These are phyloP conservation scores for Aspergillus spinulosporus DNA, from an alignment of 2,329 filamentous ascomycete genomes.

Conservation along the genomic window DNA sequence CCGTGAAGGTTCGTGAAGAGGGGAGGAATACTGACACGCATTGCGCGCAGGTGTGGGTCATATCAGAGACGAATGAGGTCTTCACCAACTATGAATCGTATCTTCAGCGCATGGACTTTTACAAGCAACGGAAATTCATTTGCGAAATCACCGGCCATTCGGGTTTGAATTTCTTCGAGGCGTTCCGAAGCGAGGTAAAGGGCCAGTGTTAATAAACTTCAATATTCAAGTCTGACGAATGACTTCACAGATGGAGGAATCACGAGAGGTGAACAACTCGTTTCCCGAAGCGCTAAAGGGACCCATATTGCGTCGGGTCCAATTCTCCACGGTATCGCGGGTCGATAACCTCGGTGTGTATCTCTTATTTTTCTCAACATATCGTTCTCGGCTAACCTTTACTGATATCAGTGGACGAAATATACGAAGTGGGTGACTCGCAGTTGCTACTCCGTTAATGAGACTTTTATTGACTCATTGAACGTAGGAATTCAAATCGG, in stretches of 20 bases:
- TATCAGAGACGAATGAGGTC: conserved; percentile 84
- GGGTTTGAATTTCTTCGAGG: conserved; percentile 87
- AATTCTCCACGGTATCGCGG: conserved; percentile 84
- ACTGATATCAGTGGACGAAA: conserved; percentile 47
- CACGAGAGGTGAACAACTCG: conserved; percentile 82
- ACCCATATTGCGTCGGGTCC: conserved; percentile 84
- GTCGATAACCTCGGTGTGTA: conserved; percentile 74
- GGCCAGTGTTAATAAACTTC: conserved; percentile 7
- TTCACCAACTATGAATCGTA: conserved; percentile 89
- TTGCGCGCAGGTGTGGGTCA: conserved; percentile 76
- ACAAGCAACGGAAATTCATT: conserved; percentile 89
- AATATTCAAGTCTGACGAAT: conserved; percentile 9
- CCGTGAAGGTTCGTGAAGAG: conserved; percentile 10
- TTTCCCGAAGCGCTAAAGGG: conserved; percentile 91
- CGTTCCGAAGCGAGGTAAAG: conserved; percentile 83
- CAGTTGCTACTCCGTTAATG: neutral
- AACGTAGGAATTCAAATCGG: conserved; percentile 70
- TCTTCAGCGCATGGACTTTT: conserved; percentile 83
- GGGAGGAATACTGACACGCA: conserved; percentile 16
- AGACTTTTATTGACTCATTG: conserved; percentile 15
- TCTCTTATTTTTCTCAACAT: neutral
- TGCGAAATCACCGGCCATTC: conserved; percentile 96
- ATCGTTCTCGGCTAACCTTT: conserved; percentile 25
- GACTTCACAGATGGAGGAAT: conserved; percentile 66
- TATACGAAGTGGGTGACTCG: conserved; percentile 47